Evolutionary conservation across 371 early-diverging fungal species (phyloP).

Genomic region (Chytridium lagenaria): DNA sequence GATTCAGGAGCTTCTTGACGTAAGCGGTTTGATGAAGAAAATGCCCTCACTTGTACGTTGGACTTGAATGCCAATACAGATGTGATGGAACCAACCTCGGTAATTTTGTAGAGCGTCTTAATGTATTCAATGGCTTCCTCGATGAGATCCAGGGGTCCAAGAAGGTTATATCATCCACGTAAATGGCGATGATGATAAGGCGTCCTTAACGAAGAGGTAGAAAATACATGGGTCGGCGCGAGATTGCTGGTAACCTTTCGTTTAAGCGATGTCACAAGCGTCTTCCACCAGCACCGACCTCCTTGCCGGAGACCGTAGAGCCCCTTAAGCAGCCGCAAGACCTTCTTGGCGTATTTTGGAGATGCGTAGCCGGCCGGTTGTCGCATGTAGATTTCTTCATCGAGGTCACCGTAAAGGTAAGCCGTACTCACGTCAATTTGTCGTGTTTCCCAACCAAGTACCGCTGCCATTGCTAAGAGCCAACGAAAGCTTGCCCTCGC

Average conservation of each 20-base stretch:
- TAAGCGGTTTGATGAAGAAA: constrained; percentile 26
- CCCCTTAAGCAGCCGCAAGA: neutral
- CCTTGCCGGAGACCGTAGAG: constrained; percentile 38
- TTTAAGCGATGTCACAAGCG: constrained; percentile 12
- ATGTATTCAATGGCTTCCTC: neutral
- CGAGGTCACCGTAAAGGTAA: constrained; percentile 20
- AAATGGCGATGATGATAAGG: constrained; percentile 21
- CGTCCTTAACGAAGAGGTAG: neutral
- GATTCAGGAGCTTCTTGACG: constrained; percentile 10
- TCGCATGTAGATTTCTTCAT: constrained; percentile 3
- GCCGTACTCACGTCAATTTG: no score
- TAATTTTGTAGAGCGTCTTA: constrained; percentile 4
- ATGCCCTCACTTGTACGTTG: constrained; percentile 7
- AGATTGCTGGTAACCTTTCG: constrained; percentile 11
- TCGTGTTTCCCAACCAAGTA: no score
- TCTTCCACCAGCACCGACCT: constrained; percentile 29
- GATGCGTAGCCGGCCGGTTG: constrained; percentile 6
- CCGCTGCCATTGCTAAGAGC: no score
- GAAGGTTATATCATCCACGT: constrained; percentile 36
- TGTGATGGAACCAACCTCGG: constrained; percentile 17
- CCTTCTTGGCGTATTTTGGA: neutral
- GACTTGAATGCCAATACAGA: constrained; percentile 30
- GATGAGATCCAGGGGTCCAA: neutral
- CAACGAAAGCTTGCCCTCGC: no score
- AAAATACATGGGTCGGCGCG: constrained; percentile 36